Conservation (phyloP, 495 filamentous ascomycete species). For the Penicillium cinerascens region DNA sequence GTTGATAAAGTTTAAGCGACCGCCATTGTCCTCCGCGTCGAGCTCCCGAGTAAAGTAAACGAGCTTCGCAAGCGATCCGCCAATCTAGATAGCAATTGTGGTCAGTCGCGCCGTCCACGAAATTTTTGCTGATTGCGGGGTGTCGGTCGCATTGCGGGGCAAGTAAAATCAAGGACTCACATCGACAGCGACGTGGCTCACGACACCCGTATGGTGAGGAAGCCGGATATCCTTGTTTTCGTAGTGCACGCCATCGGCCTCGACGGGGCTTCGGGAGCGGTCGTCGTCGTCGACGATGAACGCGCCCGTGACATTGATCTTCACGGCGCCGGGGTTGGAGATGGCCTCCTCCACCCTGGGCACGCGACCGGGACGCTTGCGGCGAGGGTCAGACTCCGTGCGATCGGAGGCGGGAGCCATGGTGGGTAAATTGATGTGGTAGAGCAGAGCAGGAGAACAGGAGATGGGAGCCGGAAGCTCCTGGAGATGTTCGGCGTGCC, state of each 20-base stretch:
- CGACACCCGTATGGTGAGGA: slow-evolving; percentile 86
- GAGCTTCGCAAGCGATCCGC: slow-evolving; percentile 89
- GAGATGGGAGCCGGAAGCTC: not conserved
- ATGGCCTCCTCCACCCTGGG: slow-evolving; percentile 61
- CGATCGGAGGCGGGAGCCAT: slow-evolving; percentile 25
- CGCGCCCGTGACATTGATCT: slow-evolving; percentile 93
- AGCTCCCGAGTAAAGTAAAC: slow-evolving; percentile 95
- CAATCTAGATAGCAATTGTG: slow-evolving; percentile 60
- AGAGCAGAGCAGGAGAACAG: not conserved
- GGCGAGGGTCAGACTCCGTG: slow-evolving; percentile 13
- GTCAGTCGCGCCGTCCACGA: slow-evolving; percentile 21
- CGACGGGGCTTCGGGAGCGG: slow-evolving; percentile 44
- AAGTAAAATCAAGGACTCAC: slow-evolving; percentile 53
- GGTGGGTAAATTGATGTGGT: not conserved
- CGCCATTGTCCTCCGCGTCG: slow-evolving; percentile 72
- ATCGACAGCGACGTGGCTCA: slow-evolving; percentile 96
- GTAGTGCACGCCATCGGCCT: slow-evolving; percentile 61
- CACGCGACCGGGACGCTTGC: slow-evolving; percentile 26
- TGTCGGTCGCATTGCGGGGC: slow-evolving; percentile 28
- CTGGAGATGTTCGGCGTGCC: slow-evolving; percentile 29
- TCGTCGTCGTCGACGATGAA: slow-evolving; percentile 89
- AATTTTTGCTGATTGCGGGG: slow-evolving; percentile 32
- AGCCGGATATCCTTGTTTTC: slow-evolving; percentile 91
- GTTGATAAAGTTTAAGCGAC: slow-evolving; percentile 87
- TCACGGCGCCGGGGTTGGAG: slow-evolving; percentile 75